Base-by-base conservation (phyloP, 257 asterid genomes). In the Parsonsia alboflavescens region DNA sequence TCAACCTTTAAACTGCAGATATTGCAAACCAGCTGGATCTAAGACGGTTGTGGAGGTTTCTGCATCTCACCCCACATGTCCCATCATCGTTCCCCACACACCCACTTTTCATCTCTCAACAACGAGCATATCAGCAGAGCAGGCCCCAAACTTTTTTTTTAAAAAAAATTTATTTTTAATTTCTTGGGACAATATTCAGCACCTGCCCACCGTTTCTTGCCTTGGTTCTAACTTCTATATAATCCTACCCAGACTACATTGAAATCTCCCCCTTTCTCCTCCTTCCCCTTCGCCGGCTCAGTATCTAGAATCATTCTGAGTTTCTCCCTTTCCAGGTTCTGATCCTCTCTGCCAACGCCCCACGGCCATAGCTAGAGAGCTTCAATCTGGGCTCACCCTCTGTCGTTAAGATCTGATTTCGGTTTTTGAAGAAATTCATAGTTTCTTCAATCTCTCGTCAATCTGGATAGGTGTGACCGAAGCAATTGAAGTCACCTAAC, bases 11-110 rank as follows among this genome's bases (percentile, higher is more conserved):
- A 66, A 63, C 71, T 17, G 53, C 62, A 33, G 50, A 77, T 79
- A 85, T 81, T 88, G 96, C 83, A 73, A 26, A 82, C 82, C 92
- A 85, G 93, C 91, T 85, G 88, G 84, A 75, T 67, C 41, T 72
- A 67, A n/a, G 75, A 68, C 80, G 84, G 89, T 71, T 52, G 77
- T 70, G 83, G 85, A 78, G 81, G 74, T 76, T 70, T 79, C 87
- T 80, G 45, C 73, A 12, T 39, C 45, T 78, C 81, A 78, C 86
- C 87, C 82, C 84, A 85, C 90, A 85, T 85, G 93, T 88, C 86
- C 86, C 87, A 85, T 85, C 90, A 72, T 72, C 66, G 81, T 69
- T 4, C 81, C 82, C 88, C 84, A 39, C 76, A 79, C 64, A 66
- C 78, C 19, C 56, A 5, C n/a, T 1, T 71, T 75, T 80, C 75